Percentiles rank a stretch among this genome's conserved stretches.
These are phyloP conservation scores for Gloeostereum incarnatum DNA, from an alignment of 768 basidiomycete genomes.

Conservation along the genomic window DNA sequence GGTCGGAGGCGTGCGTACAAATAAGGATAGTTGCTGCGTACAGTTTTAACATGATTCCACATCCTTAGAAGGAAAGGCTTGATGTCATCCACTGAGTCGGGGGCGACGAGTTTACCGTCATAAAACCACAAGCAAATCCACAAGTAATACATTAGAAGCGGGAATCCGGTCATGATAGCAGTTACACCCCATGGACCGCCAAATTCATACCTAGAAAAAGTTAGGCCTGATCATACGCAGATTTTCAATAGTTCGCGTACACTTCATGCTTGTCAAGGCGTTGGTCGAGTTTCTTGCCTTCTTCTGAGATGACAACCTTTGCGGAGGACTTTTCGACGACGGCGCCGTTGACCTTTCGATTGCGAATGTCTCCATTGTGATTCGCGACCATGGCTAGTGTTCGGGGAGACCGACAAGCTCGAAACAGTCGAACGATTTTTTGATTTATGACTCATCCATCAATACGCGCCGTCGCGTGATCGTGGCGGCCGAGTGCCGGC, in stretches of 20 bases:
- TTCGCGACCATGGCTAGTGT: not conserved
- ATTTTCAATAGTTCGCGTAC: constrained; percentile 18
- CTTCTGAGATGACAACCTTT: constrained; percentile 41
- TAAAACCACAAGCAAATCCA: constrained; percentile 98
- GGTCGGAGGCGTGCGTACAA: not conserved
- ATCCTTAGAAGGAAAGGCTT: constrained; percentile 71
- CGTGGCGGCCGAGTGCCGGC: too few relatives aligned
- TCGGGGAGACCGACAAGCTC: not conserved
- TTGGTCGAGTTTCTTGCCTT: constrained; percentile 67
- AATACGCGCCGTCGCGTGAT: too few relatives aligned
- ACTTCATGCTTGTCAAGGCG: constrained; percentile 61
- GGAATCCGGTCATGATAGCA: constrained; percentile 93
- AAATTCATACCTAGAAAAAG: constrained; percentile 79
- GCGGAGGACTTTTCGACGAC: constrained; percentile 4
- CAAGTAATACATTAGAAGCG: constrained; percentile 94
- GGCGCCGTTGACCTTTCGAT: constrained; percentile 2
- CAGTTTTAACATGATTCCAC: constrained; percentile 79
- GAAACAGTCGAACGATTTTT: not conserved
- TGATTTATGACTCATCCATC: not conserved
- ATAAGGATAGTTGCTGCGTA: constrained; percentile 23
- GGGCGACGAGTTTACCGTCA: constrained; percentile 72
- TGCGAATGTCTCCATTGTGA: too few relatives aligned
- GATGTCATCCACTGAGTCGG: constrained; percentile 60
- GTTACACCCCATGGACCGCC: constrained; percentile 88
- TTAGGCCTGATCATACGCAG: constrained; percentile 4